Evolutionary conservation across 2,329 filamentous ascomycete genomes (phyloP), one percentile per base, ranked within the genome.

Genomic region (Sporothrix brunneoviolacea): DNA sequence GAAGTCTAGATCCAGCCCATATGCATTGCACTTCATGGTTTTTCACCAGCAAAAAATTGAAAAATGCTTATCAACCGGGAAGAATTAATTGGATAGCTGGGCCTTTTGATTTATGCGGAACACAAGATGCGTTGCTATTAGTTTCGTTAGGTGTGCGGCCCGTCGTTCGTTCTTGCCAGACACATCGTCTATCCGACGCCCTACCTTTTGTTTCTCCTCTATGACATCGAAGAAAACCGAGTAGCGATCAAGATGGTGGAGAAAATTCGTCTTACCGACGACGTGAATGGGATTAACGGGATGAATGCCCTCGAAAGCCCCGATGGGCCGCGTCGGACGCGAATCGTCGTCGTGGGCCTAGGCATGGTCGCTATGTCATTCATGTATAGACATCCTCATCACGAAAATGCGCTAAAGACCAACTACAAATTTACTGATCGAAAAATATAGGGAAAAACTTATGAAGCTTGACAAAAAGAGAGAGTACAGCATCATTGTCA

Each of bases 311-410:
- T 35, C 32, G n/a, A n/a, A n/a, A n/a, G n/a, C n/a, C n/a, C n/a
- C n/a, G 32, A 24, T 15, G 9, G 33, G 3, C 24, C 3, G 6
- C 21, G 21, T 16, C 37, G 30, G 37, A 36, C 37, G 9, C 38
- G 46, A 19, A 42, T 48, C n/a, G 88, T 94, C 2, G 82, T 95
- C 33, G 88, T 95, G 35, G 90, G 90, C 9, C 68, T 95, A 68
- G 90, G 90, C 3, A 96, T 96, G 91, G 90, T 95, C 39, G 88
- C 86, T 35, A 85, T 93, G 58, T 83, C 86, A 37, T 91, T 94
- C 65, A 88, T 94, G 86, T 91, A 70, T 16, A 32, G 10, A 10
- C 24, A 5, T 28, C 24, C 40, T 27, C n/a, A 4, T 12, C 22
- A 15, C 18, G n/a, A 16, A 41, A 13, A 24, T 18, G 22, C 12